Conservation (phyloP, 2,329 filamentous ascomycete species). For the Fusarium sp. region DNA sequence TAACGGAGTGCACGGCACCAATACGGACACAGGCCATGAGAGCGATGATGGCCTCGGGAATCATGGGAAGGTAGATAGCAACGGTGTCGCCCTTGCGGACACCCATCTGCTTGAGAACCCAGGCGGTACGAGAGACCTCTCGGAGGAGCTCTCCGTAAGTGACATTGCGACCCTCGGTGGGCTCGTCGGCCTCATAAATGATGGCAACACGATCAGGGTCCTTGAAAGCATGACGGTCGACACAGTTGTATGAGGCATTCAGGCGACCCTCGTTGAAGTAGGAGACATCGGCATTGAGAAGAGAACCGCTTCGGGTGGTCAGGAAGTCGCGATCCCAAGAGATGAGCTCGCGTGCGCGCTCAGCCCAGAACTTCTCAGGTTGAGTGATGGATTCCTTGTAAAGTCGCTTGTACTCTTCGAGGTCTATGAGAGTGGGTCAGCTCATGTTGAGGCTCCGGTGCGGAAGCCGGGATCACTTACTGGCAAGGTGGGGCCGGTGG, state of each 20-base stretch:
- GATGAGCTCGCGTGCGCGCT: slow-evolving; percentile 85
- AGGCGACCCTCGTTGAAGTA: slow-evolving; percentile 96
- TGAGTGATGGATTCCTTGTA: slow-evolving; percentile 89
- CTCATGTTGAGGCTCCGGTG: slow-evolving; percentile 39
- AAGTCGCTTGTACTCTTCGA: slow-evolving; percentile 73
- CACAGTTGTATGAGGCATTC: slow-evolving; percentile 97
- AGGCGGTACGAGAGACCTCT: slow-evolving; percentile 87
- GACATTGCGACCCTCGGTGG: slow-evolving; percentile 84
- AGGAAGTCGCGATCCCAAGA: slow-evolving; percentile 92
- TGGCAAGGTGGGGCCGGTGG: slow-evolving; percentile 72
- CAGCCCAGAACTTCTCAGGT: slow-evolving; percentile 90
- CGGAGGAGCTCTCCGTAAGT: slow-evolving; percentile 93
- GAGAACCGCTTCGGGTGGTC: slow-evolving; percentile 82
- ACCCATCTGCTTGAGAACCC: slow-evolving; percentile 92
- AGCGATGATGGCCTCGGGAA: slow-evolving; percentile 91
- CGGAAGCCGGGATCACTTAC: slow-evolving; percentile 55
- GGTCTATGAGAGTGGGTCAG: slow-evolving; percentile 52
- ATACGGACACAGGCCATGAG: slow-evolving; percentile 93
- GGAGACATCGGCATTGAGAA: slow-evolving; percentile 82
- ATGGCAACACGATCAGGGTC: slow-evolving; percentile 93
- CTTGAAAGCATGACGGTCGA: slow-evolving; percentile 96
- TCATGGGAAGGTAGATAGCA: slow-evolving; percentile 98
- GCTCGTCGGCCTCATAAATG: slow-evolving; percentile 98
- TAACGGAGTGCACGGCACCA: slow-evolving; percentile 94
- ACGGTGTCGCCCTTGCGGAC: slow-evolving; percentile 98